Evolutionary conservation across 805 yeast species (phyloP).

Genomic region (Starmerella etchellsii): DNA sequence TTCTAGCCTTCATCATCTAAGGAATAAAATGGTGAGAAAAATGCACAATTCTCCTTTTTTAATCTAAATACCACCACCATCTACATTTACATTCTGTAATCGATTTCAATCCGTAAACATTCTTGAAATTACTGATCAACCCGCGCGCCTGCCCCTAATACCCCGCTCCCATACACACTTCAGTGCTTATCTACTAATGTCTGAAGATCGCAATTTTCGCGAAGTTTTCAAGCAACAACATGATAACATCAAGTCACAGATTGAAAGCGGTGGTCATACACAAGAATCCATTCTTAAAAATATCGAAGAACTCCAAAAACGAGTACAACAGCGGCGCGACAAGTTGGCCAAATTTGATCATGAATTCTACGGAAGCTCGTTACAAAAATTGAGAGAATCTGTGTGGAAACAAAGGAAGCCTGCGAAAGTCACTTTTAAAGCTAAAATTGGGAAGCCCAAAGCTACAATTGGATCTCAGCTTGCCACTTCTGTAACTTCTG

Average conservation of each 20-base stretch:
- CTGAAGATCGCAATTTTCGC: too few species aligned
- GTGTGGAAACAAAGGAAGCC: constrained; percentile 7
- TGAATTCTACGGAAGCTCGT: constrained; percentile 4
- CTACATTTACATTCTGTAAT: too few species aligned
- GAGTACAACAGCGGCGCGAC: constrained; percentile 1
- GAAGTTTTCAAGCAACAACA: background rate
- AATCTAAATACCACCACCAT: too few species aligned
- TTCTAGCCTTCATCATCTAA: background rate
- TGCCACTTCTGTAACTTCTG: too few species aligned
- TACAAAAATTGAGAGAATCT: constrained; percentile 2
- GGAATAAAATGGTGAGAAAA: too few species aligned
- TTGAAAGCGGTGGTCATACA: background rate
- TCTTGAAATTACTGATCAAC: too few species aligned
- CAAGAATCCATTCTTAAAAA: background rate
- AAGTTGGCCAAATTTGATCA: constrained; percentile 2
- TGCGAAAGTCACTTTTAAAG: constrained; percentile 9
- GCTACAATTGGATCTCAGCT: background rate
- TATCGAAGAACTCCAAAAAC: constrained; percentile 1
- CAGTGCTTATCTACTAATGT: too few species aligned
- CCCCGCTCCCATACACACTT: too few species aligned
- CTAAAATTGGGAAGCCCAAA: background rate
- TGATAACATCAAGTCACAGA: background rate
- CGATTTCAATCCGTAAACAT: too few species aligned
- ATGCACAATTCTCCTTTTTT: too few species aligned
- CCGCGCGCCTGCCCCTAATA: too few species aligned